Evolutionary conservation across 768 basidiomycete genomes (phyloP).

Genomic region (Mrakia gelida): DNA sequence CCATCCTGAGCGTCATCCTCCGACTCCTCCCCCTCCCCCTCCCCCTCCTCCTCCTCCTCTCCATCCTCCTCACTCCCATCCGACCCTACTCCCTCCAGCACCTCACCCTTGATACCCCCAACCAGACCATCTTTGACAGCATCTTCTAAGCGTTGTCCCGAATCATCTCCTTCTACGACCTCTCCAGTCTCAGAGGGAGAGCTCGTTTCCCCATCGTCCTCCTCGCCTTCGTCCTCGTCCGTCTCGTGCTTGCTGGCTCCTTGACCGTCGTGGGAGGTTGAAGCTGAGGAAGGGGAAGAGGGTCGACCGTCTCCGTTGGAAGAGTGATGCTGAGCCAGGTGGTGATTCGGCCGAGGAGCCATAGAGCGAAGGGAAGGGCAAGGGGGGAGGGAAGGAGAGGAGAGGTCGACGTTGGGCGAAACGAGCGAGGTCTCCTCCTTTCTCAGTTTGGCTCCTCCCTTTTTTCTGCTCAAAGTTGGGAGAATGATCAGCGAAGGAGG

Average conservation of each 20-base stretch:
- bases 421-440: too few relatives aligned
- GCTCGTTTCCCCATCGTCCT: background rate
- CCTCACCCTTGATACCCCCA: background rate
- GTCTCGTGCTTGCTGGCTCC: background rate
- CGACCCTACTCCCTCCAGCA: slow-evolving; percentile 10
- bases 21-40: background rate
- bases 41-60: slow-evolving; percentile 20
- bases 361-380: background rate
- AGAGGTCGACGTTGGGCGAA: too few relatives aligned
- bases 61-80: slow-evolving; percentile 16
- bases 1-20: slow-evolving; percentile 31
- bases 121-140: background rate
- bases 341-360: background rate
- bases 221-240: background rate
- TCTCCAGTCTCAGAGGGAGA: background rate
- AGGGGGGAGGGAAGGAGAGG: background rate
- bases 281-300: background rate
- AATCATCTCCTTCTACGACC: background rate
- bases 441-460: too few relatives aligned
- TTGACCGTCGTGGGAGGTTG: background rate
- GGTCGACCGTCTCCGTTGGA: background rate
- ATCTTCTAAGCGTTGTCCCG: background rate
- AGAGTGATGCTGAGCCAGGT: background rate
- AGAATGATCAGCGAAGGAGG: too few relatives aligned
- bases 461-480: too few relatives aligned